Base-by-base conservation (phyloP, 2,329 filamentous ascomycete genomes). In the Paraconiothyrium sp. region DNA sequence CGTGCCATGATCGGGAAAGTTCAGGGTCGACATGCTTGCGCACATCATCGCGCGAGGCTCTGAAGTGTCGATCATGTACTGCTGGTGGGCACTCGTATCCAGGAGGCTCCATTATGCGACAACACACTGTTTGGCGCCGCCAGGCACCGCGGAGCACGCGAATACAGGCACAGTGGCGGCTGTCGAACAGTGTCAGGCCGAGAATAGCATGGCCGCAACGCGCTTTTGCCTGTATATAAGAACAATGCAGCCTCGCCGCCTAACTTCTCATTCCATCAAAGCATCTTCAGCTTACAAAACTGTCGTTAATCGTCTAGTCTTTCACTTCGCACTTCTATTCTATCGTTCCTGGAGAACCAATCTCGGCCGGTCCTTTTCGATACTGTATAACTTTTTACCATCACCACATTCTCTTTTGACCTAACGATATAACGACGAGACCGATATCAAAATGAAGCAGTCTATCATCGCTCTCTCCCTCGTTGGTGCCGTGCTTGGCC, bases 331-430 rank as follows among this genome's bases (percentile, higher is more conserved):
- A 57, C 56, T 75, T 76, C 70, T 60, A 61, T 76, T 73, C 71
- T 63, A 72, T 76, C 72, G 73, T 76, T 76, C 75, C 75, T 76
- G 75, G 73, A 72, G 74, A 76, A 75, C 63, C 70, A 68, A 74
- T 76, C 61, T 66, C 67, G 74, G 73, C 73, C 71, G 73, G 74
- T 68, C 74, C 71, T 68, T 69, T 73, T 70, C 58, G 58, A 62
- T 51, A 59, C 54, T 65, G 63, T 61, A 60, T 57, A 61, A 64
- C 37, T 61, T 60, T 57, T 46, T 48, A 58, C 52, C 57, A 57
- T 62, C 57, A 35, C 30, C 35, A 59, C 54, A 54, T 20, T 54
- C 61, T 52, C 24, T 55, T 59, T 46, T 1, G 24, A 34, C 22
- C 46, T 46, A 59, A 62, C 57, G 59, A 60, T n/a, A 14, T 47